Evolutionary conservation across 73 alveolate species (phyloP).

Genomic region (Urostyla sp.): DNA sequence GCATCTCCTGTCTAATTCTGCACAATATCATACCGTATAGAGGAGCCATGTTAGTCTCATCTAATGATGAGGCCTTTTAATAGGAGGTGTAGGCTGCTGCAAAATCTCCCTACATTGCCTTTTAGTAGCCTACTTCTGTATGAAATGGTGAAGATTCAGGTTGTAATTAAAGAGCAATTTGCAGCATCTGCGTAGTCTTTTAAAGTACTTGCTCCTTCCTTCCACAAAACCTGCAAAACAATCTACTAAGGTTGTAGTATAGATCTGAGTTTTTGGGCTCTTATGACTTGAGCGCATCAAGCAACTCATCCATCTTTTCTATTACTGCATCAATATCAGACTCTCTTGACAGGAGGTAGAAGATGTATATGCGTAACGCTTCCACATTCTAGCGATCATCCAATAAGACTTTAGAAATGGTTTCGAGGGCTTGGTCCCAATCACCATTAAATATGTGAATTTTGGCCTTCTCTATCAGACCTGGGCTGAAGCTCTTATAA

Average conservation of each 20-base stretch:
- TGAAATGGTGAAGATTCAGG: slow-evolving; percentile 88
- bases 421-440: slow-evolving; percentile 90
- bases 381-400: slow-evolving; percentile 79
- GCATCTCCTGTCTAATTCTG: slow-evolving; percentile 89
- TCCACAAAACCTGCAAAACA: slow-evolving; percentile 92
- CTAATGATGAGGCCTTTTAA: slow-evolving; percentile 92
- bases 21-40: slow-evolving; percentile 95
- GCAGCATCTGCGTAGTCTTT: slow-evolving; percentile 79
- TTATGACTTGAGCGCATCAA: slow-evolving; percentile 75
- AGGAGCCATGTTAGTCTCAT: slow-evolving; percentile 90
- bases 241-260: slow-evolving; percentile 82
- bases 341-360: slow-evolving; percentile 91
- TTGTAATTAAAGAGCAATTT: slow-evolving; percentile 76
- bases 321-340: slow-evolving; percentile 88
- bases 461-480: slow-evolving; percentile 84
- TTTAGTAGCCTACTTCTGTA: slow-evolving; percentile 89
- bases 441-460: slow-evolving; percentile 85
- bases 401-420: slow-evolving; percentile 76
- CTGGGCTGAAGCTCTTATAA: slow-evolving; percentile 81
- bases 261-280: slow-evolving; percentile 94
- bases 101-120: slow-evolving; percentile 85
- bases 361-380: slow-evolving; percentile 83
- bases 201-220: slow-evolving; percentile 84
- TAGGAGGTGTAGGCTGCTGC: slow-evolving; percentile 86
- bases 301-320: slow-evolving; percentile 92